These are phyloP conservation scores for Talaromyces wortmannii DNA, from an alignment of 495 filamentous ascomycete genomes.

Conservation along the genomic window DNA sequence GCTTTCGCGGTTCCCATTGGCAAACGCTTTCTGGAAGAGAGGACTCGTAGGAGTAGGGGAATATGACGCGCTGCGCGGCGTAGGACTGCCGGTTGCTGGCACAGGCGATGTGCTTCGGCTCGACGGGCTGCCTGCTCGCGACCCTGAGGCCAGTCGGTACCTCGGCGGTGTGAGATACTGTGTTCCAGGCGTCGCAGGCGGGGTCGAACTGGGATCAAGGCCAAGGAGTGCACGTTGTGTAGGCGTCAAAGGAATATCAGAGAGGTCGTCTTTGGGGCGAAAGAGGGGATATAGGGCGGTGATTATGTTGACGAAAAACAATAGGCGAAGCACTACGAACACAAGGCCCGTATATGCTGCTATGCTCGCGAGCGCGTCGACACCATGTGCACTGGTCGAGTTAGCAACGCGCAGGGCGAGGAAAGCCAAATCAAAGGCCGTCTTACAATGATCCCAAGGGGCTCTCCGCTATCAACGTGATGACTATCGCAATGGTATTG, in stretches of 20 bases:
- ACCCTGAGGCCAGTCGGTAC: conserved; percentile 66
- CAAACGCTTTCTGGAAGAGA: conserved; percentile 61
- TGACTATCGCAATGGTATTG: conserved; percentile 51
- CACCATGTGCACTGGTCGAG: conserved; percentile 1
- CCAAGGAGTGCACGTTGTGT: conserved; percentile 80
- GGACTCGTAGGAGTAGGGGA: conserved; percentile 52
- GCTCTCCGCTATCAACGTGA: conserved; percentile 32
- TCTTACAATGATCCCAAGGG: conserved; percentile 32
- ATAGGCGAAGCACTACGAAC: conserved; percentile 44
- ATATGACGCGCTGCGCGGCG: conserved; percentile 35
- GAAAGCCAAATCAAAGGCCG: background rate
- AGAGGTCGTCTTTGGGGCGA: conserved; percentile 63
- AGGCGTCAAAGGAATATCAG: conserved; percentile 87
- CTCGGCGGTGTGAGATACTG: conserved; percentile 80
- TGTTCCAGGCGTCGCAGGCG: conserved; percentile 56
- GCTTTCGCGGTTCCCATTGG: conserved; percentile 38
- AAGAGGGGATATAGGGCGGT: conserved; percentile 62
- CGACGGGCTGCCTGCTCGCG: conserved; percentile 43
- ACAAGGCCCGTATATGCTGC: conserved; percentile 27
- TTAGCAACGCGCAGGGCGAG: background rate
- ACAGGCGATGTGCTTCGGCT: conserved; percentile 48
- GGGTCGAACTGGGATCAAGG: conserved; percentile 58
- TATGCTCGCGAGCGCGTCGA: conserved; percentile 14
- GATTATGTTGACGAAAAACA: conserved; percentile 60
- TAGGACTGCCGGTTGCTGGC: conserved; percentile 35